Percentiles rank a stretch among this genome's conserved stretches.
Evolutionary conservation across 2,329 filamentous ascomycete species (phyloP).

Genomic region (Aureobasidium subglaciale): DNA sequence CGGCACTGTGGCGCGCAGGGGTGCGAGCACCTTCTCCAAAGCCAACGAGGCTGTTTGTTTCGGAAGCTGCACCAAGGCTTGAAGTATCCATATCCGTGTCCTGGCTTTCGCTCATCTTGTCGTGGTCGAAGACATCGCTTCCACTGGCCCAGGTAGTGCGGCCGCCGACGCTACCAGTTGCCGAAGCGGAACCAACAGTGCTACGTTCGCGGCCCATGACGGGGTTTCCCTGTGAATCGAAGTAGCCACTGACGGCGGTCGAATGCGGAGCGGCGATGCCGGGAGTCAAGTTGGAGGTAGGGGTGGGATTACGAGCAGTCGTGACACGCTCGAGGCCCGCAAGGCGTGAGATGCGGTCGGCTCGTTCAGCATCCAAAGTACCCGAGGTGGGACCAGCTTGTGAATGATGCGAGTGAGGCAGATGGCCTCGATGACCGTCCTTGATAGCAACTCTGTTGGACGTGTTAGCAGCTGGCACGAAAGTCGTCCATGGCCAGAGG

Average conservation of each 20-base stretch:
- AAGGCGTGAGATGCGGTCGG: conserved; percentile 89
- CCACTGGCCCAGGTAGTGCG: conserved; percentile 62
- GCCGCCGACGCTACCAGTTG: conserved; percentile 69
- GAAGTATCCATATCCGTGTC: conserved; percentile 43
- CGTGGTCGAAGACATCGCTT: conserved; percentile 54
- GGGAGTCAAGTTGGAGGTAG: conserved; percentile 39
- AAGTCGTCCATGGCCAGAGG: background rate
- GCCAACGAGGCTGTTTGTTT: conserved; percentile 76
- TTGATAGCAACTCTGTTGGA: conserved; percentile 68
- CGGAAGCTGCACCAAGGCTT: conserved; percentile 72
- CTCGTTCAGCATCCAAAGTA: conserved; percentile 79
- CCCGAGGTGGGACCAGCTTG: conserved; percentile 45
- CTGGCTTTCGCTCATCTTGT: conserved; percentile 58
- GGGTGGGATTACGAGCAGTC: conserved; percentile 53
- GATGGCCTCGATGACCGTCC: conserved; percentile 83
- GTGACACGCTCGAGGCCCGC: conserved; percentile 85
- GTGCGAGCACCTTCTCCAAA: conserved; percentile 79
- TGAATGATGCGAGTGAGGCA: conserved; percentile 49
- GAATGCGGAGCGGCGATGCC: conserved; percentile 37
- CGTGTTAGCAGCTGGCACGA: background rate
- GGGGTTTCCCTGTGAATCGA: conserved; percentile 65
- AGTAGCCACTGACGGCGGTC: conserved; percentile 53
- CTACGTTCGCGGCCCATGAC: conserved; percentile 66
- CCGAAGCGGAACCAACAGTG: conserved; percentile 85
- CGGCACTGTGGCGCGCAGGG: conserved; percentile 56